Evolutionary conservation across 2,329 filamentous ascomycete species (phyloP), one percentile per base, ranked within the genome.

Genomic region (Albophoma yamanashiensis): DNA sequence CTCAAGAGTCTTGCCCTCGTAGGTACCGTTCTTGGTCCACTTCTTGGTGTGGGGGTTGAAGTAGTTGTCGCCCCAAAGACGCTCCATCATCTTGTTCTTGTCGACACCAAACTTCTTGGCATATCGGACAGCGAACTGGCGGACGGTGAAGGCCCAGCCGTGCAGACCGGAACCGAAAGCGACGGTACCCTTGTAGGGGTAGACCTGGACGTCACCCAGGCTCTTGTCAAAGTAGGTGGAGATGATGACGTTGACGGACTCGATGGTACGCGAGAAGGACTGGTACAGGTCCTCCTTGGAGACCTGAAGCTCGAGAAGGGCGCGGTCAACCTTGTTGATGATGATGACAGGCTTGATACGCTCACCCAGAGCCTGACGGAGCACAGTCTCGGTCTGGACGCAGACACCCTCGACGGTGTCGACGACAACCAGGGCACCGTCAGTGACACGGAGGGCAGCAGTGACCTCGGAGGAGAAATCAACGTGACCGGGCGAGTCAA

Each of bases 11-110:
- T 96, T 89, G 75, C 92, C 93, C 73, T 96, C 92, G 75, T 91
- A 81, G 67, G 84, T 89, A 70, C 82, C 82, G 76, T 81, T 85
- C 85, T 89, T 97, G 79, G 92, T 93, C 94, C 94, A 99, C 88
- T 99, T 99, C 91, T 97, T 99, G 84, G 94, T 99, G 82, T 91
- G 86, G 71, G 94, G 91, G 87, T 99, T 97, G 90, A 99, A 99
- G 87, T 86, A 99, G 86, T 92, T 97, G 88, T 99, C 94, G 70
- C 94, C 94, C 94, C 94, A 99, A 70, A 99, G 91, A 88, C 94
- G 92, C 84, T 97, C 91, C 90, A 97, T 96, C 94, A 99, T 97
- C 91, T 97, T 97, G 83, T 88, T 89, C 80, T 92, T 92, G 88
- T 99, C 93, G 72, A 99, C 94, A 89, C 94, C 94, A 74, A 99